Evolutionary conservation across 1,139 yeast species (phyloP).

Genomic region (Protomyces macrosporus): DNA sequence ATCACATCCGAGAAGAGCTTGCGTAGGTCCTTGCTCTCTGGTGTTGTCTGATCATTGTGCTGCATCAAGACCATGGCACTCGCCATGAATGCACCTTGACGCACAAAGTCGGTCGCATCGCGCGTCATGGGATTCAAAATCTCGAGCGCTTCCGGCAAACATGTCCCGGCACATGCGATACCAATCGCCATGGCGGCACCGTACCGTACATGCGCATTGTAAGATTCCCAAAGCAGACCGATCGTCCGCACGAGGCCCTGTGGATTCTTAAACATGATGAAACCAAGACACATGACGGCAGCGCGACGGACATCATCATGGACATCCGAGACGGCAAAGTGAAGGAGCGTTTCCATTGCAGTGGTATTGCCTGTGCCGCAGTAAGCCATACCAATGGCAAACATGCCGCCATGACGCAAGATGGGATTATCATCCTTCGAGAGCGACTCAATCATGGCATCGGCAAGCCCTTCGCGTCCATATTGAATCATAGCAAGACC

Average conservation of each 20-base stretch:
- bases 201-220: slow-evolving; percentile 96
- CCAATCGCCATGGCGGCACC: slow-evolving; percentile 98
- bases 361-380: slow-evolving; percentile 91
- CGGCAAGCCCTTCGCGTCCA: slow-evolving; percentile 81
- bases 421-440: slow-evolving; percentile 72
- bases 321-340: slow-evolving; percentile 93
- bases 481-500: slow-evolving; percentile 83
- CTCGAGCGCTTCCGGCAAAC: slow-evolving; percentile 79
- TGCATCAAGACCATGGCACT: slow-evolving; percentile 87
- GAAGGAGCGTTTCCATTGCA: slow-evolving; percentile 81
- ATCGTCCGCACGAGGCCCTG: slow-evolving; percentile 94
- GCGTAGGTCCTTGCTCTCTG: slow-evolving; percentile 72
- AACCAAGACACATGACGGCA: slow-evolving; percentile 89
- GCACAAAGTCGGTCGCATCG: slow-evolving; percentile 93
- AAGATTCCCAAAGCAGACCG: slow-evolving; percentile 85
- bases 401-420: slow-evolving; percentile 93
- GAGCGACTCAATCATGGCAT: slow-evolving; percentile 60
- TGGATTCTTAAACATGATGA: slow-evolving; percentile 81
- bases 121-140: slow-evolving; percentile 87
- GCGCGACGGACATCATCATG: slow-evolving; percentile 96
- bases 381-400: slow-evolving; percentile 88
- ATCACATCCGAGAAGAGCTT: slow-evolving; percentile 70
- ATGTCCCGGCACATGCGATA: slow-evolving; percentile 95
- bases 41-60: slow-evolving; percentile 79
- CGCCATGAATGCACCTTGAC: slow-evolving; percentile 96